Evolutionary conservation across 805 yeast species (phyloP), one percentile per base, ranked within the genome.

Genomic region (Maudiozyma bulderi): DNA sequence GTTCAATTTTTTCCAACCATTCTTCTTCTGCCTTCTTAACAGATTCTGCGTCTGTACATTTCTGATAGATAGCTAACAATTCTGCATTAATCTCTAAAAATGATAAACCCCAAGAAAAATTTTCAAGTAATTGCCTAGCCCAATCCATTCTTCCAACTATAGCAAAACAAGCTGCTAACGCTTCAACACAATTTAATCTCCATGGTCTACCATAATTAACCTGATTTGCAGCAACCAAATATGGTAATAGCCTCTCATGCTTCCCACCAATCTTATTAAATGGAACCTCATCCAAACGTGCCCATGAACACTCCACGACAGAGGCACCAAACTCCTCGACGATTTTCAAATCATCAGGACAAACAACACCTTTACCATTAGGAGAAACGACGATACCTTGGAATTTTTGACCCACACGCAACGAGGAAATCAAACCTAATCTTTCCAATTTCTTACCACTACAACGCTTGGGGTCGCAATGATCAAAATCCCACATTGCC

Each of bases 401-500:
- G 60, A 87, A 91, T 66, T 89, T 91, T 63, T 90, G 96, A 0
- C 99, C 99, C n/a, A 93, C 79, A 52, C 95, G 71, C 52, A 93
- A 64, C 47, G 79, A 78, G 52, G 80, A 79, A 46, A 93, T 90
- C 20, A 88, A 68, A 0, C 98, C 98, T 20, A 91, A 66, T 48
- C 98, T 74, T 60, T 88, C 96, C 32, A 93, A 73, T 64, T 89
- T 90, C 70, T 93, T 93, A 15, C 99, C 99, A 55, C 95, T 84
- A 64, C 99, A 93, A 62, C 97, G 76, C 62, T 93, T 93, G 1
- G 99, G 99, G 68, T 93, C 99, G 70, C 99, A 93, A 63, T 93
- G 99, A 56, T 90, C 96, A 62, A 93, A 93, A 65, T 93, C 99
- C 96, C 99, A 91, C 99, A 91, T 91, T 14, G 96, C 97, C 53